Percentiles rank a stretch among this genome's conserved stretches.
Evolutionary conservation across 169 alveolate species (phyloP).

Genomic region (Cryptosporidium felis): DNA sequence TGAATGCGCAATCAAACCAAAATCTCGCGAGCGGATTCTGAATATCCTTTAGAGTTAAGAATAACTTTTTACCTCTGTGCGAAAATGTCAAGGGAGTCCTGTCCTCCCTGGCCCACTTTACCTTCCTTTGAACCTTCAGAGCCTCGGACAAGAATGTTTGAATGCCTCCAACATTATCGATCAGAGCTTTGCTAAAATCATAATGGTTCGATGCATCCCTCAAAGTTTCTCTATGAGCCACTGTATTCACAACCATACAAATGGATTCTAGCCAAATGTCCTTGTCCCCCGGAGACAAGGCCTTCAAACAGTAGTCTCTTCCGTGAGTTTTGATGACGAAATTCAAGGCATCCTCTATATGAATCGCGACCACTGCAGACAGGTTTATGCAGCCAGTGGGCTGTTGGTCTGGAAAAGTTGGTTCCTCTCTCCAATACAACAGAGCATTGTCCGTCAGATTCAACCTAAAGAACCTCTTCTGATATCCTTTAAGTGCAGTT

Average conservation of each 20-base stretch:
- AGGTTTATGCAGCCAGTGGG: conserved; percentile 51
- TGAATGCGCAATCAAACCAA: conserved; percentile 49
- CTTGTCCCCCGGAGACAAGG: conserved; percentile 62
- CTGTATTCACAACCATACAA: conserved; percentile 56
- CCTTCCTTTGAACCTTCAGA: conserved; percentile 43
- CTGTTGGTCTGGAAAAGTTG: conserved; percentile 65
- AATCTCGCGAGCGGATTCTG: conserved; percentile 30
- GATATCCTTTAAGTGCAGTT: conserved; percentile 63
- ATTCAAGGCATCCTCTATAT: conserved; percentile 60
- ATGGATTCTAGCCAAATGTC: conserved; percentile 68
- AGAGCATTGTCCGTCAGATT: conserved; percentile 60
- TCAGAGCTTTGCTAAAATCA: not conserved
- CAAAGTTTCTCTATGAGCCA: conserved; percentile 27
- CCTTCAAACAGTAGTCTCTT: conserved; percentile 53
- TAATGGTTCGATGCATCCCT: conserved; percentile 54
- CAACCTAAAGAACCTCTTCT: conserved; percentile 44
- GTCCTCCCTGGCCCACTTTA: conserved; percentile 63
- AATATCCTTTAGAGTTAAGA: conserved; percentile 9
- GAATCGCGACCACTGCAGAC: conserved; percentile 47
- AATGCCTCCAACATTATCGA: conserved; percentile 11
- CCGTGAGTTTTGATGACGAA: conserved; percentile 59
- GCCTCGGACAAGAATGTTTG: conserved; percentile 52
- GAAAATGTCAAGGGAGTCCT: conserved; percentile 57
- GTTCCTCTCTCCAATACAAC: conserved; percentile 69
- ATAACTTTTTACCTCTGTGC: conserved; percentile 37